These are phyloP conservation scores for Rhamnella rubrinervis DNA, from an alignment of 331 rosid species.

Conservation along the genomic window DNA sequence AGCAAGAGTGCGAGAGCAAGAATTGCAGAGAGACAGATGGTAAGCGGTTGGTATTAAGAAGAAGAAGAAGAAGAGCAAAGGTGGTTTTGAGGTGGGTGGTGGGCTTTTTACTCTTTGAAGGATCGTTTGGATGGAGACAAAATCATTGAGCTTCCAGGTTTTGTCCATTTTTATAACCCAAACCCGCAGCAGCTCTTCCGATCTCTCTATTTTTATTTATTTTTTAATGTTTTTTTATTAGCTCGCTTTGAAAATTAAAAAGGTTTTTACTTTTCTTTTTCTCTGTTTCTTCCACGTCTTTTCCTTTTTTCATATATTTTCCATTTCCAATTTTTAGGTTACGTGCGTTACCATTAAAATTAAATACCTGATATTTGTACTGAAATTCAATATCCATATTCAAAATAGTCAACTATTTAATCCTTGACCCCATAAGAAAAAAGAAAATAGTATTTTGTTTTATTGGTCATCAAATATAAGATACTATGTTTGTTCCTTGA, in stretches of 20 bases:
- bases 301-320: not conserved
- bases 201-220: not conserved
- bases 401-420: too few species aligned
- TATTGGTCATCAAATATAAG: too few species aligned
- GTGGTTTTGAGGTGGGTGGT: slow-evolving; percentile 7
- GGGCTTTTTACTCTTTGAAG: slow-evolving; percentile 11
- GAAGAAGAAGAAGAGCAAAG: slow-evolving; percentile 23
- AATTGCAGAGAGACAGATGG: slow-evolving; percentile 22
- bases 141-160: not conserved
- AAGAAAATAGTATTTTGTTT: too few species aligned
- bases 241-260: too few species aligned
- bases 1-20: slow-evolving; percentile 7
- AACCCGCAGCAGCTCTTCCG: not conserved
- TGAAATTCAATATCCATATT: too few species aligned
- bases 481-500: too few species aligned
- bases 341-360: too few species aligned
- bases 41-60: slow-evolving; percentile 6
- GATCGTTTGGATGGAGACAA: not conserved
- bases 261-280: not conserved
- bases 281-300: not conserved
- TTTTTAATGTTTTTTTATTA: not conserved
- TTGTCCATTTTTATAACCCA: not conserved
- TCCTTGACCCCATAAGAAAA: too few species aligned
- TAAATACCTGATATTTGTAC: too few species aligned
- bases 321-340: too few species aligned